These are phyloP conservation scores for Chrysoporthe puriensis DNA, from an alignment of 2,329 filamentous ascomycete species.

Conservation along the genomic window DNA sequence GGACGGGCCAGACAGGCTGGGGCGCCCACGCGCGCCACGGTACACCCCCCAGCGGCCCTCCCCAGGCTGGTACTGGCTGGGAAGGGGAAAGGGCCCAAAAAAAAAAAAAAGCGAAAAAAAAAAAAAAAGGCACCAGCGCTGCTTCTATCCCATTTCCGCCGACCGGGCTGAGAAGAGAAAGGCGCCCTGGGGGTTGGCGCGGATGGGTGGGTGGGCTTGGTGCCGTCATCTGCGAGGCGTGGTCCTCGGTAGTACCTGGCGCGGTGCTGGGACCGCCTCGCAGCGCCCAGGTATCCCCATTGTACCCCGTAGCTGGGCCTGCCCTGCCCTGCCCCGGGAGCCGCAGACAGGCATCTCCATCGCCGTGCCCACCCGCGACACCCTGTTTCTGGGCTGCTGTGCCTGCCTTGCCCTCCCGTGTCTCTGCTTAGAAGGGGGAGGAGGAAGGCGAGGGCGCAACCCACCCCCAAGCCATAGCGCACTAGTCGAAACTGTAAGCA, in stretches of 20 bases:
- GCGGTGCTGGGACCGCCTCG: neutral
- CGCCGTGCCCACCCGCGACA: neutral
- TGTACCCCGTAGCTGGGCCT: conserved; percentile 5
- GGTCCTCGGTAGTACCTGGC: conserved; percentile 21
- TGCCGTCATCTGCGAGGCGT: conserved; percentile 23
- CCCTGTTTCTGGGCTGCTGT: neutral
- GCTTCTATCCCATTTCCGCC: conserved; percentile 3
- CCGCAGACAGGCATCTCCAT: conserved; percentile 6
- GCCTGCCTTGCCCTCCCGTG: neutral
- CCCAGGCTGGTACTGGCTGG: no score
- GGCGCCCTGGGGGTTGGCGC: neutral
- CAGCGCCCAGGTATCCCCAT: conserved; percentile 11
- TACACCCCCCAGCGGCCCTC: neutral
- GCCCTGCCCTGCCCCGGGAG: conserved; percentile 8
- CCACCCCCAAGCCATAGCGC: conserved; percentile 1
- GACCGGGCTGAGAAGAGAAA: neutral
- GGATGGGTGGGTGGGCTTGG: neutral
- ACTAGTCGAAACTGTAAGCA: neutral
- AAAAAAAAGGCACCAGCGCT: conserved; percentile 3
- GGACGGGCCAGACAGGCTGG: neutral
- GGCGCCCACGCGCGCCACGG: neutral
- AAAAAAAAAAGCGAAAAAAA: neutral
- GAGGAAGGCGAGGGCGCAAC: conserved; percentile 5
- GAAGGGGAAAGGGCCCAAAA: conserved; percentile 1
- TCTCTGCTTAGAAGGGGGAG: neutral